Percentiles rank a stretch among this genome's conserved stretches.
These are phyloP conservation scores for Aureobasidium lini DNA, from an alignment of 2,329 filamentous ascomycete genomes.

Conservation along the genomic window DNA sequence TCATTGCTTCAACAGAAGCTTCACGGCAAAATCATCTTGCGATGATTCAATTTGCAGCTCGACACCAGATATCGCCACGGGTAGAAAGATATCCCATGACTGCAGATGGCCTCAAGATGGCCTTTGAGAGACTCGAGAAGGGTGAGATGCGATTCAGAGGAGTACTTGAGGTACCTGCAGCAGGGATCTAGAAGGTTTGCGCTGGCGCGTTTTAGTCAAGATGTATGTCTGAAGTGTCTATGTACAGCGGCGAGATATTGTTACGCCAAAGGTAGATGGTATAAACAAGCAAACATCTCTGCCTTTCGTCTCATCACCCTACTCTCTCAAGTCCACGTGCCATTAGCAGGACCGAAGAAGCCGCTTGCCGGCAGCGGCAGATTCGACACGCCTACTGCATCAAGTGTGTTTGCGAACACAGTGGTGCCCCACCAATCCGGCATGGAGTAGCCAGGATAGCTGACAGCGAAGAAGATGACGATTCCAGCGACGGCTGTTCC, in stretches of 20 bases:
- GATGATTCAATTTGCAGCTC: slow-evolving; percentile 39
- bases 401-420: slow-evolving; percentile 30
- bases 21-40: slow-evolving; percentile 26
- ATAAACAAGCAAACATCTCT: no score
- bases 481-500: slow-evolving; percentile 37
- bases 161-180: slow-evolving; percentile 23
- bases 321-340: slow-evolving; percentile 17
- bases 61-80: slow-evolving; percentile 37
- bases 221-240: no score
- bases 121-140: slow-evolving; percentile 33
- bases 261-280: no score
- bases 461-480: slow-evolving; percentile 39
- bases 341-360: slow-evolving; percentile 52
- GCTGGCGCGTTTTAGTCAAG: no score
- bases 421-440: slow-evolving; percentile 28
- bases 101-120: slow-evolving; percentile 32
- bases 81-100: slow-evolving; percentile 37
- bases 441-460: slow-evolving; percentile 32
- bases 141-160: slow-evolving; percentile 41
- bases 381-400: slow-evolving; percentile 29
- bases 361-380: slow-evolving; percentile 50
- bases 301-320: no score
- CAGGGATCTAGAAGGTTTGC: background rate
- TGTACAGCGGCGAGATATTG: no score
- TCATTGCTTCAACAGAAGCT: slow-evolving; percentile 28